Base-by-base conservation (phyloP, 2,329 filamentous ascomycete genomes). In the Penicillium sp. region DNA sequence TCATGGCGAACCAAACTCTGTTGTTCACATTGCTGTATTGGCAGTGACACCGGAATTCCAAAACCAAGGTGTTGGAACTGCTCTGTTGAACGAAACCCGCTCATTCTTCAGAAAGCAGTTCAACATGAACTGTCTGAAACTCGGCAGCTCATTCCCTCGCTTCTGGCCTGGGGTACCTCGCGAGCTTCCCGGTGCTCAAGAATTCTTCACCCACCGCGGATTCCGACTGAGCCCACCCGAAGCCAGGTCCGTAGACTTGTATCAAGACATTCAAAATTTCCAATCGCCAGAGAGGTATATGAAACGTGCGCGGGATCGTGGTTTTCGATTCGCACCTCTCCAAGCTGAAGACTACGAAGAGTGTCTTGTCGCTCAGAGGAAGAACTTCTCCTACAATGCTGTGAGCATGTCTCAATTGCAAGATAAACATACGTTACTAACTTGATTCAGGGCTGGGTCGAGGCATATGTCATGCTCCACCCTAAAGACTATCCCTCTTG, bases 121-220 rank as follows among this genome's bases (percentile, higher is more conserved):
- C 42, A 60, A 61, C 6, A 47, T 70, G 7, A 58, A 58, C 39
- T 57, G 48, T 2, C 45, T 66, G n/a, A 59, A 66, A 6, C 54
- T 70, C 24, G 65, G 64, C 26, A 67, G 64, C 45, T 57, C 62
- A 2, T 75, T 75, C 39, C 76, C 76, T 29, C 65, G 76, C n/a
- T 74, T 79, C 53, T 79, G 75, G 73, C 75, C 75, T 5, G 74
- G 72, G 2, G 67, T 78, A 3, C 76, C 75, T 2, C 60, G 63
- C 2, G 71, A 76, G 45, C 61, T 78, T 29, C 59, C 70, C 6
- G 56, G 58, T 1, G 60, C 65, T 2, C 70, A 73, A 23, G 58
- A 70, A 2, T 79, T 77, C 54, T 75, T 76, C 44, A 65, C 69
- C 8, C 71, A 76, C 49, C 69, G 75, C 49, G 76, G 75, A 43